These are phyloP conservation scores for Scheffersomyces cryptocercus DNA, from an alignment of 1,139 yeast species.

Conservation along the genomic window DNA sequence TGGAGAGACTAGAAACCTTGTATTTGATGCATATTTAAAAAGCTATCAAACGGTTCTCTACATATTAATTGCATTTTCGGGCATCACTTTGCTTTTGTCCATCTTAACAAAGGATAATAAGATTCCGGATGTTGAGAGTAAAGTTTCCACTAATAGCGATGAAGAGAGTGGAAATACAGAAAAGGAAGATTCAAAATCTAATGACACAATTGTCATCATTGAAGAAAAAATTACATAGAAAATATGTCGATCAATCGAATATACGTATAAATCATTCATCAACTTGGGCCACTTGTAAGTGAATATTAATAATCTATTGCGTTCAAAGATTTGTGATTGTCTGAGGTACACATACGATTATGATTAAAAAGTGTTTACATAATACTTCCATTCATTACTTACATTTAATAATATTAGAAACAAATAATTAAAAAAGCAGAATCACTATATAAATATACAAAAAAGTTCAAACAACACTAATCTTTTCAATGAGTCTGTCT, in stretches of 20 bases:
- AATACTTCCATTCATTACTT: background rate
- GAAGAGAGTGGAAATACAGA: background rate
- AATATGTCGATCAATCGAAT: background rate
- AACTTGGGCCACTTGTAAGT: no score
- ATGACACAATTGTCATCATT: background rate
- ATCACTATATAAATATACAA: background rate
- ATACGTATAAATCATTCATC: no score
- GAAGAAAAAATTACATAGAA: background rate
- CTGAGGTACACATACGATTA: no score
- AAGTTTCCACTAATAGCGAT: background rate
- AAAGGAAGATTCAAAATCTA: background rate
- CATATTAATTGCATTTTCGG: conserved; percentile 1
- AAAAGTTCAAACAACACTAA: background rate
- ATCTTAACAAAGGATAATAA: background rate
- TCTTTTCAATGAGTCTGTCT: background rate
- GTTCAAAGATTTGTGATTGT: no score
- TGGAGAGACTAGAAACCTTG: background rate
- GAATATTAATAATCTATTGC: no score
- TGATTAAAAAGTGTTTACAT: no score
- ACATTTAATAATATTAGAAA: background rate
- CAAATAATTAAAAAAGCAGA: background rate
- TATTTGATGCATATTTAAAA: conserved; percentile 1
- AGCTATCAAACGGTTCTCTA: background rate
- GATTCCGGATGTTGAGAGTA: background rate
- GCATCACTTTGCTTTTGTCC: background rate